Evolutionary conservation across 2,329 filamentous ascomycete species (phyloP).

Genomic region (Aspergillus aculeatus): DNA sequence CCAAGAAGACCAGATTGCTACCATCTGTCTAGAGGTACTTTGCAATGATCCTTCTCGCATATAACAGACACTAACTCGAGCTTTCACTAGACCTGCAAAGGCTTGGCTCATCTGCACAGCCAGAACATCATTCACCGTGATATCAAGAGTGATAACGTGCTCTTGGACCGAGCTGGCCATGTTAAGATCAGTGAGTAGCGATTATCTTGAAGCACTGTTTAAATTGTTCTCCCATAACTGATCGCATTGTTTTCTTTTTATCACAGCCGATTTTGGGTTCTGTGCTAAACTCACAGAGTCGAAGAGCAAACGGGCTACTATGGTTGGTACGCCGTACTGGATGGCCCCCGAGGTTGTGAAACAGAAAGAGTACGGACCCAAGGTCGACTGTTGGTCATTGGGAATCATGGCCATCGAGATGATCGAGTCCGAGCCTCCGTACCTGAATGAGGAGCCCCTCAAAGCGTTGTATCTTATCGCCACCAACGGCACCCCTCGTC

Average conservation of each 20-base stretch:
- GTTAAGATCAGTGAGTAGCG: slow-evolving; percentile 92
- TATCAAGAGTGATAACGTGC: slow-evolving; percentile 98
- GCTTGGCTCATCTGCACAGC: slow-evolving; percentile 87
- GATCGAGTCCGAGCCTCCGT: slow-evolving; percentile 98
- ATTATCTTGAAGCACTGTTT: not conserved
- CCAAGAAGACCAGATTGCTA: slow-evolving; percentile 94
- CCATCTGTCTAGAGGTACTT: slow-evolving; percentile 89
- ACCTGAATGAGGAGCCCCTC: slow-evolving; percentile 94
- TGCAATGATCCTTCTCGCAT: slow-evolving; percentile 4
- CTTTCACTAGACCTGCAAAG: slow-evolving; percentile 76
- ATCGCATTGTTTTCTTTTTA: not conserved
- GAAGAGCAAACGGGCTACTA: slow-evolving; percentile 95
- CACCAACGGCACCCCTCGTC: slow-evolving; percentile 90
- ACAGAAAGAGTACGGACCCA: slow-evolving; percentile 97
- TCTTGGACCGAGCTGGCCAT: slow-evolving; percentile 88
- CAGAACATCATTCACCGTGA: slow-evolving; percentile 98
- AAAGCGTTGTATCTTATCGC: slow-evolving; percentile 97
- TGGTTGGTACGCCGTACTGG: slow-evolving; percentile 99
- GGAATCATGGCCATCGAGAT: slow-evolving; percentile 99
- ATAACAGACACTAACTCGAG: slow-evolving; percentile 15
- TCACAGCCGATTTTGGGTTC: slow-evolving; percentile 94
- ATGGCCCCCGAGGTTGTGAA: slow-evolving; percentile 99
- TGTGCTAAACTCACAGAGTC: slow-evolving; percentile 97
- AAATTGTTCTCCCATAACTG: not conserved
- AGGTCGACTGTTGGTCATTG: slow-evolving; percentile 98